Evolutionary conservation across 441 rosid genomes (phyloP).

Genomic region (Euphorbia celastroides): DNA sequence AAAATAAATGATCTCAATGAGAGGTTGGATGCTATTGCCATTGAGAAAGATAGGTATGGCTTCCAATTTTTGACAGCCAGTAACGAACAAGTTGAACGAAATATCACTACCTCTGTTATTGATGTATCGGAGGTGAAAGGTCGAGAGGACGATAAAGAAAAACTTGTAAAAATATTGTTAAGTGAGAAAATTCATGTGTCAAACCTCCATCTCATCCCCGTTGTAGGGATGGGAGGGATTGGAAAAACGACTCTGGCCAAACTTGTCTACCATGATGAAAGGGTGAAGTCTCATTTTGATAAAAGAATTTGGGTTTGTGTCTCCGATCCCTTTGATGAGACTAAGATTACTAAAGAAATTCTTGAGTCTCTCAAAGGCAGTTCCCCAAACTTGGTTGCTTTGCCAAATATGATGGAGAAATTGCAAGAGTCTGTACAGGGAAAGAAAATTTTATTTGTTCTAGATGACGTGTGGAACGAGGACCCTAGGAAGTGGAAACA

Average conservation of each 20-base stretch:
- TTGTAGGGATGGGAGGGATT: slow-evolving; percentile 17
- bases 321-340: no score
- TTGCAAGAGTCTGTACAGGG: neutral
- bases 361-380: neutral
- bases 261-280: slow-evolving; percentile 2
- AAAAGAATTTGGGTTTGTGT: slow-evolving; percentile 14
- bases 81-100: slow-evolving; percentile 9
- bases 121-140: slow-evolving; percentile 18
- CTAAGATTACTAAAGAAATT: no score
- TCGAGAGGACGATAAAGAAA: slow-evolving; percentile 12
- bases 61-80: neutral
- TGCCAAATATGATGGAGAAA: neutral
- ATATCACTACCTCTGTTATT: neutral
- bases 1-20: slow-evolving; percentile 11
- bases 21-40: slow-evolving; percentile 5
- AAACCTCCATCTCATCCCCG: neutral
- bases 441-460: no score
- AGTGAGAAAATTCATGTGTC: neutral
- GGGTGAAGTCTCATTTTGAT: neutral
- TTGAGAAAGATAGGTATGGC: slow-evolving; percentile 3
- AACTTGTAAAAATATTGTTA: slow-evolving; percentile 6
- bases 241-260: slow-evolving; percentile 12
- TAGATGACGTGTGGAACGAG: no score
- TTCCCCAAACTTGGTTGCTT: neutral
- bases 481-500: no score